Evolutionary conservation across 805 yeast genomes (phyloP), one percentile per base, ranked within the genome.

Genomic region (Hanseniaspora vineae): DNA sequence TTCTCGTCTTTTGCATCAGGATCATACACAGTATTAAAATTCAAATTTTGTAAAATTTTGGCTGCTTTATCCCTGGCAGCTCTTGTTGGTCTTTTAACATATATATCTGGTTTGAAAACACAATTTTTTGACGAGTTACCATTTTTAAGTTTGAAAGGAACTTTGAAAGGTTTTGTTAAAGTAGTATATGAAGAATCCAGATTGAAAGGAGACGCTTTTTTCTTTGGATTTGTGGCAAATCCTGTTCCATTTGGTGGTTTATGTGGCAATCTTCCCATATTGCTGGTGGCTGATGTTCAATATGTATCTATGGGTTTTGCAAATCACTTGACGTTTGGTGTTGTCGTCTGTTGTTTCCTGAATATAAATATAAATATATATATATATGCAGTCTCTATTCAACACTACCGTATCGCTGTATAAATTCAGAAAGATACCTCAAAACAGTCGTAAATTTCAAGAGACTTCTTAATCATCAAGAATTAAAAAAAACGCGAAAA

Each of bases 191-290:
- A 73, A 46, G 77, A 79, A 2, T 71, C 69, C 18, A 74, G 69
- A 15, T 73, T 67, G 19, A 81, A 68, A 8, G 80, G 80, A 42
- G 80, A 67, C 44, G 75, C 71, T 9, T 72, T 71, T 15, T 71
- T 69, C n/a, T 77, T 73, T 0, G 83, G 69, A 0, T 84, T 83
- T 1, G 84, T 84, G 1, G 89, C 90, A 1, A 80, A 75, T 1
- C 88, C 89, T 32, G 80, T 65, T 35, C 71, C 75, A 47, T 67
- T 67, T 11, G 37, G 37, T 33, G 37, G 37, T 10, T n/a, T 33
- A 10, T 33, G 15, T 13, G 37, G 37, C 14, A 33, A n/a, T 33
- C 37, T 33, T 33, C 15, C 37, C 37, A 33, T 33, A 33, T 33
- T 33, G 3, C 9, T 33, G 4, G 6, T 12, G 5, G 37, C 9